Conservation (phyloP, 352 stramenopile genomes). For the Globisporangium ultimum region DNA sequence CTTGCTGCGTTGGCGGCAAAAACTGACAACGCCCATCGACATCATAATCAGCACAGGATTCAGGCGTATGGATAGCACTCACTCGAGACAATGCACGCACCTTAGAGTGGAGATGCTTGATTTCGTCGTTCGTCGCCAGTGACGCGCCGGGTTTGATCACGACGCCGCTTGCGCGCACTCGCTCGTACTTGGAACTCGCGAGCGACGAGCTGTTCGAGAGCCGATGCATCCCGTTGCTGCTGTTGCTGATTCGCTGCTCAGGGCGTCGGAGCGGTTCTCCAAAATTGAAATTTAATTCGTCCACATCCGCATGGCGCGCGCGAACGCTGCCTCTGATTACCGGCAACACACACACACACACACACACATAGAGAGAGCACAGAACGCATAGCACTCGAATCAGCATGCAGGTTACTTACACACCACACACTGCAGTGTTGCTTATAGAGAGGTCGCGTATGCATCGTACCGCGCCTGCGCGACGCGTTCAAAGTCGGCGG, state of each 20-base stretch:
- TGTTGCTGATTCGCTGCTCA: background rate
- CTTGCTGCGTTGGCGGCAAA: background rate
- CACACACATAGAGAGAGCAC: background rate
- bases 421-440: no score
- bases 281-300: constrained; percentile 12
- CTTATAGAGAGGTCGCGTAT: no score
- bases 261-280: constrained; percentile 3
- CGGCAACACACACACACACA: constrained; percentile 1
- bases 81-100: background rate
- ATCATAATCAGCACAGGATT: background rate
- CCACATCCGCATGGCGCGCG: background rate
- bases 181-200: constrained; percentile 4
- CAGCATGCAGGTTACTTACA: background rate
- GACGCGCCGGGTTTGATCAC: constrained; percentile 13
- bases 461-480: background rate
- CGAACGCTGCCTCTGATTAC: constrained; percentile 1
- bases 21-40: background rate
- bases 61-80: background rate
- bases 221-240: background rate
- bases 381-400: background rate
- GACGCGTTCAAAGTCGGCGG: constrained; percentile 6
- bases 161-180: constrained; percentile 9
- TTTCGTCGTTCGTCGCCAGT: constrained; percentile 1
- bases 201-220: background rate
- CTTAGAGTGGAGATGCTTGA: constrained; percentile 7